A percentile compares a stretch with the other conserved stretches of the same genome.
phyloP scores from a whole-genome alignment of 2,329 filamentous ascomycete species.

The Biscogniauxia marginata region DNA sequence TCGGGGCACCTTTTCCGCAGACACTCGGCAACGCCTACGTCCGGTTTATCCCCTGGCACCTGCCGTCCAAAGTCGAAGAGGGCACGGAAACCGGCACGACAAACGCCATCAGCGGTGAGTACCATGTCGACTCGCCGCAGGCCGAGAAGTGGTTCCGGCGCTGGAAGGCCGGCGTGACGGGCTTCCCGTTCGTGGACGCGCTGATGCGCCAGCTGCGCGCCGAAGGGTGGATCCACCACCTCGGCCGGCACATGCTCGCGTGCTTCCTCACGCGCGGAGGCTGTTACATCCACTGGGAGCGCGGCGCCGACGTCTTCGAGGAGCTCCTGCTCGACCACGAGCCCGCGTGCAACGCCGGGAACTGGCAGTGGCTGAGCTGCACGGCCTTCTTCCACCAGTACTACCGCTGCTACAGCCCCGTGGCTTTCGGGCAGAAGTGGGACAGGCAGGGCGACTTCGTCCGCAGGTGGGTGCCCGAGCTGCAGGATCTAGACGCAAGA shows the following conservation, averaged over 20 bases:
- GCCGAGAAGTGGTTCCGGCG: slow-evolving; percentile 66
- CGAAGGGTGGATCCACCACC: slow-evolving; percentile 79
- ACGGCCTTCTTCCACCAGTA: slow-evolving; percentile 74
- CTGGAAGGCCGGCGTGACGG: slow-evolving; percentile 68
- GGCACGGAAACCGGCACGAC: slow-evolving; percentile 38
- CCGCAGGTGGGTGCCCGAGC: slow-evolving; percentile 65
- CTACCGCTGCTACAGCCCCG: slow-evolving; percentile 67
- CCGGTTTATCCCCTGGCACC: slow-evolving; percentile 77
- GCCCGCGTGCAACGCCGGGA: slow-evolving; percentile 69
- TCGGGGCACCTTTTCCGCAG: slow-evolving; percentile 64
- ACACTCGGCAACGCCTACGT: slow-evolving; percentile 64
- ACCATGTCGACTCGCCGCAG: slow-evolving; percentile 60
- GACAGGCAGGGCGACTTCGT: slow-evolving; percentile 67
- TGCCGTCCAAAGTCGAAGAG: slow-evolving; percentile 56
- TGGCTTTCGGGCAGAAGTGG: slow-evolving; percentile 74
- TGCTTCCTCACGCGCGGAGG: slow-evolving; percentile 79
- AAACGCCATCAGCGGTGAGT: slow-evolving; percentile 53
- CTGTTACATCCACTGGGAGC: slow-evolving; percentile 77
- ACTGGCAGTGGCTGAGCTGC: slow-evolving; percentile 78
- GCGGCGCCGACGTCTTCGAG: slow-evolving; percentile 75
- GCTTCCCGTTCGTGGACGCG: slow-evolving; percentile 79
- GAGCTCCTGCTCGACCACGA: slow-evolving; percentile 76
- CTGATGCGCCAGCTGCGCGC: slow-evolving; percentile 71
- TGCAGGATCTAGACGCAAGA: slow-evolving; percentile 60
- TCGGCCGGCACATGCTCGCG: slow-evolving; percentile 74